These are phyloP conservation scores for Saccharum hybrid DNA, from an alignment of 202 grass and related monocot genomes.

Conservation along the genomic window DNA sequence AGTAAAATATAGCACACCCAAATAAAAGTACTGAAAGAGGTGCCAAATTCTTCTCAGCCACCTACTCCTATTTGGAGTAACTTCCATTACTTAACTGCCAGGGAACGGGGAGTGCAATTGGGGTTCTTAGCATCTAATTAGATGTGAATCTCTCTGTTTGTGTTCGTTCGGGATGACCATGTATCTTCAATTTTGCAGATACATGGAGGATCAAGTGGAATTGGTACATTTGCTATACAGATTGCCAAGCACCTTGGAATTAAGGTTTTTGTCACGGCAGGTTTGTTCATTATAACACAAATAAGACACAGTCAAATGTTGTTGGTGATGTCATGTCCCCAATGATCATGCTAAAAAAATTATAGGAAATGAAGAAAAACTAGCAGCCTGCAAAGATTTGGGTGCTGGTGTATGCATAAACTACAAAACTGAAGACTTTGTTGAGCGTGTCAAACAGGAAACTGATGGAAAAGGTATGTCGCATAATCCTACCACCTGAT, in stretches of 20 bases:
- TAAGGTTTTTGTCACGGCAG: conserved; percentile 91
- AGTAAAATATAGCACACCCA: not conserved
- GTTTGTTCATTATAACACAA: conserved; percentile 43
- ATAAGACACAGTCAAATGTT: not conserved
- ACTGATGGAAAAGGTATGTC: conserved; percentile 76
- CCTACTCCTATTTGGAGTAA: not conserved
- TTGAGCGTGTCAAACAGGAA: conserved; percentile 82
- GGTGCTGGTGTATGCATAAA: conserved; percentile 90
- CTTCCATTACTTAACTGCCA: not conserved
- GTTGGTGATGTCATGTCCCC: not conserved
- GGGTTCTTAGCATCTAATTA: not conserved
- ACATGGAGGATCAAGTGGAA: conserved; percentile 96
- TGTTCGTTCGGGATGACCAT: not conserved
- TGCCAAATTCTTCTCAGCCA: not conserved
- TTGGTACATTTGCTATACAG: conserved; percentile 90
- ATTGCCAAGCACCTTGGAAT: conserved; percentile 77
- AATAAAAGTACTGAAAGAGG: not conserved
- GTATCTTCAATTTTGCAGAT: conserved; percentile 52
- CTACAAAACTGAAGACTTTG: conserved; percentile 95
- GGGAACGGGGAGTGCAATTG: not conserved
- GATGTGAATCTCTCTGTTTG: not conserved
- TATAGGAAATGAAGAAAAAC: conserved; percentile 86
- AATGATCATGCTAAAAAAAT: conserved; percentile 1
- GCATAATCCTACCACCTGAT: not conserved
- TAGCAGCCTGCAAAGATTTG: conserved; percentile 84